Evolutionary conservation across 2,329 filamentous ascomycete genomes (phyloP), one percentile per base, ranked within the genome.

Genomic region (Fusarium burgessii): DNA sequence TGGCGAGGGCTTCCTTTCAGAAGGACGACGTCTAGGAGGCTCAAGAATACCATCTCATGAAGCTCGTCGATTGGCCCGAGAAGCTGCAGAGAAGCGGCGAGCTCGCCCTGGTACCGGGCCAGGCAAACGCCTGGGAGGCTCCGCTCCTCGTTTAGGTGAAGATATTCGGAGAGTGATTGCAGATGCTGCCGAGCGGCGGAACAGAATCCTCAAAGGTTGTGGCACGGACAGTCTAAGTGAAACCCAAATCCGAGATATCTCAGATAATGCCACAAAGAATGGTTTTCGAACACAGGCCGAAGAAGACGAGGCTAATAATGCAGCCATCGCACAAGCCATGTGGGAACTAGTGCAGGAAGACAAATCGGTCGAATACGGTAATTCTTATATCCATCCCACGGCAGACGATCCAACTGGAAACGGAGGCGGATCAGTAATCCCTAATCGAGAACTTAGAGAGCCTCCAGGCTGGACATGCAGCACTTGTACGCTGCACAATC

Each of bases 261-360:
- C 84, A 18, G 88, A 93, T 56, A 83, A 83, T 63, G 92, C 91
- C 40, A 89, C 89, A 9, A 85, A 85, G 61, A 92, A 92, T 71
- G 93, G 94, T 0, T 95, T 97, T 82, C 88, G 87, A 66, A 98
- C 94, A 0, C 89, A 93, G 76, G 94, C 93, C 0, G 93, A 97
- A 72, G 93, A 97, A 78, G 94, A 97, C 59, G 91, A 94, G 73
- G 95, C 94, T 6, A 97, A 97, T 74, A 93, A 97, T 60, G 86
- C 89, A 27, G 95, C 95, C 8, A 97, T 97, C 66, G 90, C 94
- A 57, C 90, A 95, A 76, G 94, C 94, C 1, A 84, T 97, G 35
- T 94, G 93, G 83, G 95, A 98, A 76, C 84, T 97, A 20, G 91
- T 96, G 29, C 92, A 97, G 77, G 90, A 97, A 77, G 94, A 97